These are phyloP conservation scores for Ceratocystis albifundus DNA, from an alignment of 2,329 filamentous ascomycete species.

Conservation along the genomic window DNA sequence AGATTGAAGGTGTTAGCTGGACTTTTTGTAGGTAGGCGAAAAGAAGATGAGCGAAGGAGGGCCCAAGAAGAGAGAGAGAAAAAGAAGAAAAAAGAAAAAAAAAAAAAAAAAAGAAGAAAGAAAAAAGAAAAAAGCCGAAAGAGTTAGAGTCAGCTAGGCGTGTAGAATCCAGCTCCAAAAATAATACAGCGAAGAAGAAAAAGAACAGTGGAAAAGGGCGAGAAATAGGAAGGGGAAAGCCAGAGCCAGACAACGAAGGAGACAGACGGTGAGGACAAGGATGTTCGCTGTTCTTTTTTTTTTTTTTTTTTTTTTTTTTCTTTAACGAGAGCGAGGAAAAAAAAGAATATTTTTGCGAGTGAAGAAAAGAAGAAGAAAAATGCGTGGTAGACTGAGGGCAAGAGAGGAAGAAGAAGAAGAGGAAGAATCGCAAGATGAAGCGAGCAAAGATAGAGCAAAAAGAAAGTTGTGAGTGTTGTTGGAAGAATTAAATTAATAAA, in stretches of 20 bases:
- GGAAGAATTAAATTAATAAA: not conserved
- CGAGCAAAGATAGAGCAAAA: not conserved
- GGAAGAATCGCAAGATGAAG: not conserved
- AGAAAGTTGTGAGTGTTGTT: not conserved
- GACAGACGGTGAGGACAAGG: slow-evolving; percentile 8
- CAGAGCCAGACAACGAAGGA: slow-evolving; percentile 10
- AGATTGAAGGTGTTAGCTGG: not conserved
- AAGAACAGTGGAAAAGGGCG: not conserved
- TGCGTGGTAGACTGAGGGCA: not conserved
- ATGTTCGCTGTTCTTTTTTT: not conserved
- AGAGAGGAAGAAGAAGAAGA: slow-evolving; percentile 4
- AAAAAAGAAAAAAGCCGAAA: not conserved
- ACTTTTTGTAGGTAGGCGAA: not conserved
- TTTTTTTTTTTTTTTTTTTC: not conserved
- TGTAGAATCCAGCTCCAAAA: slow-evolving; percentile 8
- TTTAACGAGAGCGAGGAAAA: slow-evolving; percentile 7
- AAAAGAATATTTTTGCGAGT: not conserved
- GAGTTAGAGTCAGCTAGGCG: not conserved
- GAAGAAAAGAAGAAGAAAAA: slow-evolving; percentile 1
- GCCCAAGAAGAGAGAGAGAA: not conserved
- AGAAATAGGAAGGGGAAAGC: not conserved
- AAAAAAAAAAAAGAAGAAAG: not conserved
- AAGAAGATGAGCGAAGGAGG: not conserved
- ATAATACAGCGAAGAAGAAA: not conserved
- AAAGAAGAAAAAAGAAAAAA: not conserved